A percentile compares a stretch with the other conserved stretches of the same genome.
Conservation (phyloP, 2,329 filamentous ascomycete genomes). For the Pseudogymnoascus sp. region DNA sequence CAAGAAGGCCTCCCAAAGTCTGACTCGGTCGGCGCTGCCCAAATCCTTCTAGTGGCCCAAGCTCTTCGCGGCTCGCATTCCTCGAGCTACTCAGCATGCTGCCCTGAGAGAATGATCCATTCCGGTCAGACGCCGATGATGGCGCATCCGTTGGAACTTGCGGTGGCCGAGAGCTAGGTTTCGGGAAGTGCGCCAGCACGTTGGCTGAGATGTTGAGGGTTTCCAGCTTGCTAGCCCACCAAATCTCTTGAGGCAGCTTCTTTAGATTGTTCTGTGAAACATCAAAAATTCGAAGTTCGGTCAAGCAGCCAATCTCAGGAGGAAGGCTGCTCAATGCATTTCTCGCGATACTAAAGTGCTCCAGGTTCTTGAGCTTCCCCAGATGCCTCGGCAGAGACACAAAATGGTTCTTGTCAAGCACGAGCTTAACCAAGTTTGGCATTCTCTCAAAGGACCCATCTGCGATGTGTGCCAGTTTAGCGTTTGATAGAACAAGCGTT, state of each 20-base stretch:
- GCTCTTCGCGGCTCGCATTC: constrained; percentile 70
- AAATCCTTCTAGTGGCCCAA: constrained; percentile 56
- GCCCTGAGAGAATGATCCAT: constrained; percentile 12
- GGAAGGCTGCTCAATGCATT: constrained; percentile 82
- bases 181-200: constrained; percentile 82
- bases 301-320: constrained; percentile 77
- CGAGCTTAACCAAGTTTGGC: constrained; percentile 75
- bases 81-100: constrained; percentile 35
- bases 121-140: constrained; percentile 11
- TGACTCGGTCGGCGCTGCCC: constrained; percentile 72
- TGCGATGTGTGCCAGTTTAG: constrained; percentile 78
- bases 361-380: constrained; percentile 71
- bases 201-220: constrained; percentile 94
- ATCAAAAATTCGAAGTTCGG: constrained; percentile 77
- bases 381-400: constrained; percentile 81
- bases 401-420: constrained; percentile 92
- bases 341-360: constrained; percentile 89
- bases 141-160: constrained; percentile 47
- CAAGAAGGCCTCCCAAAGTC: constrained; percentile 66
- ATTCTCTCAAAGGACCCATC: constrained; percentile 85
- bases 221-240: constrained; percentile 86
- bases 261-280: constrained; percentile 89
- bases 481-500: constrained; percentile 80
- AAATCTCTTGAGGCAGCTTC: constrained; percentile 84
- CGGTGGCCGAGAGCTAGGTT: constrained; percentile 64